Evolutionary conservation across 2,329 filamentous ascomycete species (phyloP), one percentile per base, ranked within the genome.

Genomic region (Phaeomoniella chlamydospora): DNA sequence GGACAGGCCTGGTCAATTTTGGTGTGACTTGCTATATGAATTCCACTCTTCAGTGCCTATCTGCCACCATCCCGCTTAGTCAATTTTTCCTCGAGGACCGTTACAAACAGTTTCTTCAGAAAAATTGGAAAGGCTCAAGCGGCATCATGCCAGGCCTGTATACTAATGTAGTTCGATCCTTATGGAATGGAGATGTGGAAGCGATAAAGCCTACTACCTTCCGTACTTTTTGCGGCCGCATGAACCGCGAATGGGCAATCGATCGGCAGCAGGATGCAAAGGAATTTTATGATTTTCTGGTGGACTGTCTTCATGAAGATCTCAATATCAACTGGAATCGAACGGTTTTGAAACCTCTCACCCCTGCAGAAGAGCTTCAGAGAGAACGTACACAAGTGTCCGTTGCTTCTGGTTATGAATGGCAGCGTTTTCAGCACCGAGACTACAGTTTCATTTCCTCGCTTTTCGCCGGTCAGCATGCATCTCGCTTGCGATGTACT

Each of bases 1-100:
- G 65, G 22, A 80, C 83, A 9, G 87, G 88, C 0, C 67, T 94
- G 10, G 62, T 75, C 39, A 94, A 94, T 47, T 82, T 85, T 29
- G 74, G 76, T 1, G 78, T 80, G 33, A 87, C 81, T 44, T 94
- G 88, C 54, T 94, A 94, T 52, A 86, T 90, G 66, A 94, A 94
- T 56, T 79, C 84, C n/a, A 78, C 79, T 0, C 65, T 96, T 16
- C 88, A 96, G 56, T 81, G 80, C 41, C 62, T 94, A 13, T 80
- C 82, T 39, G 79, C 77, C 2, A 88, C 86, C 1, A 60, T 68
- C 5, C 62, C 67, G 13, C 56, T 79, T 30, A 72, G 70, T 51
- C 72, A 50, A 58, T 74, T 59, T 69, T 94, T 69, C 62, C 72
- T 58, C 53, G 75, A 59, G 62, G 79, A 62, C 51, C 80, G 51